These are phyloP conservation scores for Cryptococcus depauperatus DNA, from an alignment of 1,284 basidiomycete species.

Conservation along the genomic window DNA sequence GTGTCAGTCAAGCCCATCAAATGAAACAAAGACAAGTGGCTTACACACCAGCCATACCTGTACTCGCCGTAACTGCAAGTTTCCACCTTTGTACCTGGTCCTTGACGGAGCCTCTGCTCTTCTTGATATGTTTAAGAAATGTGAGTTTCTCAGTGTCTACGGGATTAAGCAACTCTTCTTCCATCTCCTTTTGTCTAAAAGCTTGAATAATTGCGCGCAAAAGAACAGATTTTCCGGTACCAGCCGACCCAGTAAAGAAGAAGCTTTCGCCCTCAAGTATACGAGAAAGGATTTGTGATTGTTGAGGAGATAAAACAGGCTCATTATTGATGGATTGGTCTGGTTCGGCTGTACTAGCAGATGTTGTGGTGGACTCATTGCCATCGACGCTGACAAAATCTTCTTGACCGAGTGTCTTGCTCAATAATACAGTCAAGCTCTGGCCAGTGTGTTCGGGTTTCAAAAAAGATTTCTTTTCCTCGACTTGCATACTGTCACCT, in stretches of 20 bases:
- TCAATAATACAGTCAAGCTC: background rate
- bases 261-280: slow-evolving; percentile 61
- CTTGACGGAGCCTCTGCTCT: too few species aligned
- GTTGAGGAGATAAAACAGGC: slow-evolving; percentile 47
- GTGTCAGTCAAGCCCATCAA: background rate
- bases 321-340: background rate
- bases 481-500: background rate
- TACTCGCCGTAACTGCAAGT: slow-evolving; percentile 73
- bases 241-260: slow-evolving; percentile 96
- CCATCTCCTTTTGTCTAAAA: slow-evolving; percentile 47
- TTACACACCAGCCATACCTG: slow-evolving; percentile 46
- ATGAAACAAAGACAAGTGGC: slow-evolving; percentile 5
- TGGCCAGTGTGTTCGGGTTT: too few species aligned
- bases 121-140: too few species aligned
- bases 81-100: slow-evolving; percentile 12
- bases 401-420: background rate
- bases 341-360: background rate
- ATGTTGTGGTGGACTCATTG: background rate
- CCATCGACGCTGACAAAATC: background rate
- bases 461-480: too few species aligned
- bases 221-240: slow-evolving; percentile 88
- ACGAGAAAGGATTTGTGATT: slow-evolving; percentile 63
- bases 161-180: too few species aligned
- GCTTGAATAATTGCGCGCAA: slow-evolving; percentile 69
- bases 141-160: too few species aligned